Conservation (phyloP, 2,329 filamentous ascomycete genomes). For the Diaporthe vexans region DNA sequence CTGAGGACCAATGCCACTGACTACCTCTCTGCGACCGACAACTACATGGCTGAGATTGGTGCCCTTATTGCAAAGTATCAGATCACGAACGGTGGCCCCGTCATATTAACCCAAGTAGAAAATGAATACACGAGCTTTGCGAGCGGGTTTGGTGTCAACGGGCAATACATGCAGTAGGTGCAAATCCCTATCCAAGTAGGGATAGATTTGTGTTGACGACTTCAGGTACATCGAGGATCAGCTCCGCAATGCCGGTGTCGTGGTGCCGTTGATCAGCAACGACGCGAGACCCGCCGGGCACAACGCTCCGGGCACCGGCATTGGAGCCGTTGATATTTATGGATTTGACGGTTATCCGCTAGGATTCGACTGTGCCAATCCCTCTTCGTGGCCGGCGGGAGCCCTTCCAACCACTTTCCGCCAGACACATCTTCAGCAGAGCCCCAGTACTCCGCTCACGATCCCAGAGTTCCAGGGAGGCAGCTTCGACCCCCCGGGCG, state of each 20-base stretch:
- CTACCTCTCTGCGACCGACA: constrained; percentile 73
- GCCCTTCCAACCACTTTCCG: constrained; percentile 70
- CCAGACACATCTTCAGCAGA: constrained; percentile 68
- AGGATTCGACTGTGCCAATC: constrained; percentile 73
- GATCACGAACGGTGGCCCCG: constrained; percentile 80
- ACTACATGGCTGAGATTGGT: constrained; percentile 71
- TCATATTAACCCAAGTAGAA: constrained; percentile 79
- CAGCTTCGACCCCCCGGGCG: constrained; percentile 82
- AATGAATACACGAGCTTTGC: constrained; percentile 73
- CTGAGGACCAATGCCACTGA: constrained; percentile 69
- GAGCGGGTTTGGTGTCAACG: constrained; percentile 43
- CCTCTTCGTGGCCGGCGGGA: constrained; percentile 70
- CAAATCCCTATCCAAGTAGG: too few species aligned
- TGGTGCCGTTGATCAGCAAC: constrained; percentile 84
- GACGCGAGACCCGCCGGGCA: constrained; percentile 73
- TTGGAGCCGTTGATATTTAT: constrained; percentile 73
- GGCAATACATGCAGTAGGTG: too few species aligned
- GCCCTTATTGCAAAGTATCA: constrained; percentile 75
- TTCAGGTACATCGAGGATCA: constrained; percentile 77
- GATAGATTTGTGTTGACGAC: too few species aligned
- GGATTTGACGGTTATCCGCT: constrained; percentile 74
- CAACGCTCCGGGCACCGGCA: constrained; percentile 71
- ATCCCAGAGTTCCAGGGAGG: constrained; percentile 67
- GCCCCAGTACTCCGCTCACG: constrained; percentile 76
- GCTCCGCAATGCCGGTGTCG: constrained; percentile 76